Conservation (phyloP, 2,329 filamentous ascomycete species). For the Diaporthe ilicicola region DNA sequence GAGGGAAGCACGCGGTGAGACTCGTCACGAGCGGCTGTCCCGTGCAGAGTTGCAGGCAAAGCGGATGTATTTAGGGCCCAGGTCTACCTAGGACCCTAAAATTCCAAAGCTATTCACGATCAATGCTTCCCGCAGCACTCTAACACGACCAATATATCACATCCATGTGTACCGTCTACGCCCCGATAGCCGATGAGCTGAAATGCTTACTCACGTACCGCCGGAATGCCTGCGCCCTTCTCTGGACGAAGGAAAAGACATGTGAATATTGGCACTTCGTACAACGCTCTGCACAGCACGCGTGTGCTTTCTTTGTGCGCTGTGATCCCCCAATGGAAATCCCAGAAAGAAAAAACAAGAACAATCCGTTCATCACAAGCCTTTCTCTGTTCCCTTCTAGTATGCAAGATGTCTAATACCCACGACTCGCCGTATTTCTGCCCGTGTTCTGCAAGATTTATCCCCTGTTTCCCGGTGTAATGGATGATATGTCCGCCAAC, state of each 20-base stretch:
- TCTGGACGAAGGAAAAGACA: background rate
- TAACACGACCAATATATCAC: background rate
- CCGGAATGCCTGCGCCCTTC: background rate
- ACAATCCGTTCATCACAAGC: background rate
- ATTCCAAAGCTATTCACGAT: background rate
- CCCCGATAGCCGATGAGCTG: background rate
- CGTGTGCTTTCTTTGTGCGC: slow-evolving; percentile 10
- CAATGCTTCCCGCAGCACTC: background rate
- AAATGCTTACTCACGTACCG: background rate
- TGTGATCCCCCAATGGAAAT: background rate
- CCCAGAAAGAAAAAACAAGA: background rate
- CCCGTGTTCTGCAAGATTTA: slow-evolving; percentile 10
- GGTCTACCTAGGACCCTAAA: background rate
- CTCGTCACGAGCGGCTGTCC: no score
- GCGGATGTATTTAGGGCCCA: background rate
- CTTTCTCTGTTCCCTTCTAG: slow-evolving; percentile 27
- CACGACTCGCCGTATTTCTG: slow-evolving; percentile 3
- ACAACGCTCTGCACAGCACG: slow-evolving; percentile 13
- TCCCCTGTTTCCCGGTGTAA: background rate
- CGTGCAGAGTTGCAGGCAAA: background rate
- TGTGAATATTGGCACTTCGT: background rate
- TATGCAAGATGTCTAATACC: slow-evolving; percentile 28
- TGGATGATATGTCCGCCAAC: background rate
- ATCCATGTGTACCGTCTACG: background rate
- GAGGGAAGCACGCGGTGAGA: no score